Evolutionary conservation across 352 stramenopile genomes (phyloP).

Genomic region (Pythium brachiatum): DNA sequence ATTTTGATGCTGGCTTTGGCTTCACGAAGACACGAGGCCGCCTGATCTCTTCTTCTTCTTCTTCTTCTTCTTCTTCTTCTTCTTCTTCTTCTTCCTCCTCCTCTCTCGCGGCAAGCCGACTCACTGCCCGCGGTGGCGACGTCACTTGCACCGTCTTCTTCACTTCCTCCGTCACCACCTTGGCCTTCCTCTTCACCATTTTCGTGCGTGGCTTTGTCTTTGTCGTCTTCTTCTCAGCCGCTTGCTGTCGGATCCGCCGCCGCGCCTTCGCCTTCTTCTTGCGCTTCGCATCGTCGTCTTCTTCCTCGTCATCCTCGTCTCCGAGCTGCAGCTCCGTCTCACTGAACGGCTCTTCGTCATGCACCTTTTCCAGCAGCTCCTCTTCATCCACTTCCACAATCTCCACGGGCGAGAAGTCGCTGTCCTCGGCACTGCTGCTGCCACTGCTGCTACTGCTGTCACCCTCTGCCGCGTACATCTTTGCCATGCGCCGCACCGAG

Average conservation of each 20-base stretch:
- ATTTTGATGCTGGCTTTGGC: neutral
- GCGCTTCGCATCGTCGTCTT: neutral
- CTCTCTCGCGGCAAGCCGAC: neutral
- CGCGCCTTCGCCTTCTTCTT: neutral
- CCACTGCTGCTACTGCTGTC: conserved; percentile 33
- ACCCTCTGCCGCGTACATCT: conserved; percentile 41
- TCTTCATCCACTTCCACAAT: conserved; percentile 5
- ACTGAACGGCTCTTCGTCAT: conserved; percentile 17
- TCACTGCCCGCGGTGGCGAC: neutral
- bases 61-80: neutral
- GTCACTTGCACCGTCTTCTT: neutral
- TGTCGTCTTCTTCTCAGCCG: conserved; percentile 2
- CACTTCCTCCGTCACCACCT: neutral
- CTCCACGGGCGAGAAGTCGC: conserved; percentile 19
- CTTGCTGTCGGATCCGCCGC: conserved; percentile 9
- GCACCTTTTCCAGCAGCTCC: conserved; percentile 8
- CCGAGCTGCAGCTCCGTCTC: conserved; percentile 19
- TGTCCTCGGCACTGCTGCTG: conserved; percentile 16
- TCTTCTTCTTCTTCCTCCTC: neutral
- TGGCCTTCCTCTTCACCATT: neutral
- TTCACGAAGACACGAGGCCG: neutral
- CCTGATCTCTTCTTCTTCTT: conserved; percentile 1
- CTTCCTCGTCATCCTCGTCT: conserved; percentile 1
- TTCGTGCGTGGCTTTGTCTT: conserved; percentile 1
- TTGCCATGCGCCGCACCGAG: conserved; percentile 30